phyloP scores from a whole-genome alignment of 2,329 filamentous ascomycete species.

The Xylariaceae sp. region DNA sequence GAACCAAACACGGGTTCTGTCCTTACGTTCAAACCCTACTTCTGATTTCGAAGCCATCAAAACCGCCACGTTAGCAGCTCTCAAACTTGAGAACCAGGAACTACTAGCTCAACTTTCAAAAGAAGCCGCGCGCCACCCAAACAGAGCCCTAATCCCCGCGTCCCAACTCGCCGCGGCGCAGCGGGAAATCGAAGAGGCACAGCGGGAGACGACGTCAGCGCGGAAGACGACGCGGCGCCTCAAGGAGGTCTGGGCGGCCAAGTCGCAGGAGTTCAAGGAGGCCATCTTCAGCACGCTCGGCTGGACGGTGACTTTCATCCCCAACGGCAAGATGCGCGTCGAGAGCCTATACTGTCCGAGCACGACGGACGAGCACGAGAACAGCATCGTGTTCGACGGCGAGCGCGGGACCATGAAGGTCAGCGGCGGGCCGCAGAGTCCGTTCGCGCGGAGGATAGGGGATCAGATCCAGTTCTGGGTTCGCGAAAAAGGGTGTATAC shows the following conservation, averaged over 20 bases:
- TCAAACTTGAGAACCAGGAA: slow-evolving; percentile 79
- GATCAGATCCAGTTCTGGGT: slow-evolving; percentile 95
- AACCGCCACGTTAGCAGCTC: slow-evolving; percentile 67
- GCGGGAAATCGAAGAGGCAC: slow-evolving; percentile 69
- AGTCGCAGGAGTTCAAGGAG: slow-evolving; percentile 91
- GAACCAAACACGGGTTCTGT: slow-evolving; percentile 75
- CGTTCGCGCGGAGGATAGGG: slow-evolving; percentile 79
- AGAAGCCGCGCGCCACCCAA: slow-evolving; percentile 39
- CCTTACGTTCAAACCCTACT: slow-evolving; percentile 88
- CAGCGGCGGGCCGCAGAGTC: slow-evolving; percentile 78
- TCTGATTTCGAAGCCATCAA: slow-evolving; percentile 82
- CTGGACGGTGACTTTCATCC: slow-evolving; percentile 93
- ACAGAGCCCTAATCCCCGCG: slow-evolving; percentile 64
- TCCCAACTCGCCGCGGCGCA: slow-evolving; percentile 72
- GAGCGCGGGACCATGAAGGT: slow-evolving; percentile 98
- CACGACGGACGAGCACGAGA: slow-evolving; percentile 63
- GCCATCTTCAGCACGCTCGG: slow-evolving; percentile 88
- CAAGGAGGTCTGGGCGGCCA: slow-evolving; percentile 88
- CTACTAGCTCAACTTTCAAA: slow-evolving; percentile 68
- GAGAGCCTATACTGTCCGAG: slow-evolving; percentile 80
- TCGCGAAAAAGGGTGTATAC: slow-evolving; percentile 86
- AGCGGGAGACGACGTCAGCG: slow-evolving; percentile 63
- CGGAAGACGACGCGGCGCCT: slow-evolving; percentile 82
- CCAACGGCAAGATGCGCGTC: slow-evolving; percentile 93
- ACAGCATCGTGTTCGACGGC: slow-evolving; percentile 79